phyloP scores from a whole-genome alignment of 306 rosid species.

The Trifolium pratense region DNA sequence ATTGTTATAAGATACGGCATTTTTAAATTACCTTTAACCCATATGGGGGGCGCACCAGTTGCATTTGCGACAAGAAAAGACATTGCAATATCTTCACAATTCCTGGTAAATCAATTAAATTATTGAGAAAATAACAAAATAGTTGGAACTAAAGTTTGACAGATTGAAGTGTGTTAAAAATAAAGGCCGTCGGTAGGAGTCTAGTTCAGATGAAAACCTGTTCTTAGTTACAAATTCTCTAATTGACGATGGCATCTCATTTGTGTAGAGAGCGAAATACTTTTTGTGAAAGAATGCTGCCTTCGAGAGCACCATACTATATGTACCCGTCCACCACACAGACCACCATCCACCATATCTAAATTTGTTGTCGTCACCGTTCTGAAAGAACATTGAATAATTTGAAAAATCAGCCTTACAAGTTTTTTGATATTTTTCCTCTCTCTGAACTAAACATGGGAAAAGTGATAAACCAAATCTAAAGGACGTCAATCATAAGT shows the following conservation, averaged over 20 bases:
- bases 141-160: not conserved
- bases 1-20: not conserved
- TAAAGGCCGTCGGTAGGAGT: not conserved
- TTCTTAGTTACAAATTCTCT: conserved; percentile 70
- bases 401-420: conserved; percentile 12
- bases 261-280: conserved; percentile 76
- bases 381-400: conserved; percentile 56
- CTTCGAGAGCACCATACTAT: conserved; percentile 97
- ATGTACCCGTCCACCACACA: conserved; percentile 98
- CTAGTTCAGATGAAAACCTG: conserved; percentile 62
- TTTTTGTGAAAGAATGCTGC: conserved; percentile 97
- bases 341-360: conserved; percentile 98
- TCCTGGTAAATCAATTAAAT: conserved; percentile 63
- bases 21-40: conserved; percentile 83
- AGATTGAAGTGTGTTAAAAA: conserved; percentile 8
- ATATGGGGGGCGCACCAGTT: conserved; percentile 91
- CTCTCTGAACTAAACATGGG: not conserved
- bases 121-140: conserved; percentile 28
- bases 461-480: not conserved
- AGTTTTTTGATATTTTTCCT: conserved; percentile 1
- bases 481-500: conserved; percentile 11
- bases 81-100: conserved; percentile 99
- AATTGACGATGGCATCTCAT: conserved; percentile 84
- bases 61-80: conserved; percentile 95
- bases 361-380: conserved; percentile 50